These are phyloP conservation scores for Arctostaphylos glauca DNA, from an alignment of 148 eudicot genomes.

Conservation along the genomic window DNA sequence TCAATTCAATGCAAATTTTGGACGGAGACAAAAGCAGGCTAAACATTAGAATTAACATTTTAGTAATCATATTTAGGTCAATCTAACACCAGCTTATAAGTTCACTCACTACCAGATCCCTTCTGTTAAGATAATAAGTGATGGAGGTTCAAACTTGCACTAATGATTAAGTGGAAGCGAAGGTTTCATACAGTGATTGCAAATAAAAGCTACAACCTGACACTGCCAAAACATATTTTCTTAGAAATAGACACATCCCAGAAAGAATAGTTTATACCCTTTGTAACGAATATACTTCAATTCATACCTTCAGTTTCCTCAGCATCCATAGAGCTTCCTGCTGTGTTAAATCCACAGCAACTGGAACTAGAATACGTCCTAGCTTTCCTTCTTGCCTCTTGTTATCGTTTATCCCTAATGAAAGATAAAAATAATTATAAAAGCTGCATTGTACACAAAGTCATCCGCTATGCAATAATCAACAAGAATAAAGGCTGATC, in stretches of 20 bases:
- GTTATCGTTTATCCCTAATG: conserved; percentile 22
- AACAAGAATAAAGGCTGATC: conserved; percentile 1
- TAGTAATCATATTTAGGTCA: background rate
- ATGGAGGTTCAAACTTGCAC: background rate
- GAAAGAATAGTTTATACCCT: background rate
- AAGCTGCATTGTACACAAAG: background rate
- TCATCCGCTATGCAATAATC: background rate
- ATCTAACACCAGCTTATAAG: background rate
- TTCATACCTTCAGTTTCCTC: conserved; percentile 80
- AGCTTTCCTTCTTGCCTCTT: conserved; percentile 35
- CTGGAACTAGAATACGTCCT: conserved; percentile 46
- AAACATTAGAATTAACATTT: background rate
- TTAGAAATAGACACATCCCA: background rate
- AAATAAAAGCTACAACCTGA: conserved; percentile 9
- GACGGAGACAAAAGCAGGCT: background rate
- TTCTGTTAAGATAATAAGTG: background rate
- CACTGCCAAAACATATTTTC: background rate
- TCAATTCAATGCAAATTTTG: background rate
- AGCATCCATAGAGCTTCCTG: conserved; percentile 64
- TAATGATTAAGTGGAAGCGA: background rate
- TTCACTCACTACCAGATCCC: background rate
- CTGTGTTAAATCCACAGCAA: conserved; percentile 68
- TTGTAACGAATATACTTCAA: conserved; percentile 21
- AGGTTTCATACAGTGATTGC: background rate
- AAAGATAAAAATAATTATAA: background rate